A percentile compares a stretch with the other conserved stretches of the same genome.
Evolutionary conservation across 1,284 basidiomycete genomes (phyloP).

Genomic region (Sparassis latifolia): DNA sequence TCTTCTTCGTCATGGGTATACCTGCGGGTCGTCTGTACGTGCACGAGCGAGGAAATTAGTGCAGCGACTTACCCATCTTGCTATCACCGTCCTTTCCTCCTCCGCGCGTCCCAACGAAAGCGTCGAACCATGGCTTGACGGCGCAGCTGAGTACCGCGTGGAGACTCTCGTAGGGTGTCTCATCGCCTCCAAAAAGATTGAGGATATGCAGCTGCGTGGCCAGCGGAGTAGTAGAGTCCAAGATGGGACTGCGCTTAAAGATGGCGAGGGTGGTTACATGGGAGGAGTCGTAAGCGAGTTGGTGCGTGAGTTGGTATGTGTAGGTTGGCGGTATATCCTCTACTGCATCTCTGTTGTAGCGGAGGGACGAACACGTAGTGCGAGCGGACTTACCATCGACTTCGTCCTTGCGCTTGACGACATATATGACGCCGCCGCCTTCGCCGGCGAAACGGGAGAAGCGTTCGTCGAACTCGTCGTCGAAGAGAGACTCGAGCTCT

Average conservation of each 20-base stretch:
- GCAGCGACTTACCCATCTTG: slow-evolving; percentile 67
- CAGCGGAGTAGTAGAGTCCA: slow-evolving; percentile 77
- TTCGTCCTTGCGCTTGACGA: slow-evolving; percentile 71
- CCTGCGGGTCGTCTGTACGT: slow-evolving; percentile 37
- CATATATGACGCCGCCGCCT: slow-evolving; percentile 66
- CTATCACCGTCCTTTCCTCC: slow-evolving; percentile 74
- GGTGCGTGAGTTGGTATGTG: slow-evolving; percentile 64
- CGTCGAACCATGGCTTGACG: slow-evolving; percentile 98
- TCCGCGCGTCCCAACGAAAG: slow-evolving; percentile 80
- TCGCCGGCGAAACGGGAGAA: slow-evolving; percentile 70
- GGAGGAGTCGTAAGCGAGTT: slow-evolving; percentile 76
- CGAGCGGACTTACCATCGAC: slow-evolving; percentile 48
- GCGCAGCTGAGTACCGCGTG: slow-evolving; percentile 96
- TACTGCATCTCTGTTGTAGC: slow-evolving; percentile 17
- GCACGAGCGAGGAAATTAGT: slow-evolving; percentile 2
- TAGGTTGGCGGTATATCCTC: slow-evolving; percentile 59
- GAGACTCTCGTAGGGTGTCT: slow-evolving; percentile 91
- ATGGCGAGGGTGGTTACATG: slow-evolving; percentile 87
- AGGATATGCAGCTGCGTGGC: slow-evolving; percentile 88
- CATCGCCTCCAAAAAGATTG: slow-evolving; percentile 87
- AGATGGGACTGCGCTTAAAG: slow-evolving; percentile 84
- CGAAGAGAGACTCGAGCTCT: slow-evolving; percentile 66
- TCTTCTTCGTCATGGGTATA: slow-evolving; percentile 98
- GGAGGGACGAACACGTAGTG: too few relatives aligned
- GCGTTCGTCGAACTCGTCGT: slow-evolving; percentile 69